These are phyloP conservation scores for Nicotiana tomentosiformis DNA, from an alignment of 257 asterid genomes.

Conservation along the genomic window DNA sequence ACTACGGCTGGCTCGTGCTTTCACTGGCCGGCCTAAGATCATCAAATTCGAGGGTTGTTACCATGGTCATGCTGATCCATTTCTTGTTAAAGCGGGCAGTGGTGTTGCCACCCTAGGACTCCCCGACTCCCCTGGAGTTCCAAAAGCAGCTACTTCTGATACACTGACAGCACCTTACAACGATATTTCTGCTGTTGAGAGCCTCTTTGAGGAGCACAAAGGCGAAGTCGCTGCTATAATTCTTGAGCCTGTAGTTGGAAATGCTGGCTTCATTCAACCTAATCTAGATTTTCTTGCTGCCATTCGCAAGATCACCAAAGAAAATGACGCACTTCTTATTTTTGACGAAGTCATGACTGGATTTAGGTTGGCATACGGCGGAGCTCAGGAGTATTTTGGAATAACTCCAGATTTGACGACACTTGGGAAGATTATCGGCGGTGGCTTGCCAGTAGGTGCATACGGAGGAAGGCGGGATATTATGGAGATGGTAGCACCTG, in stretches of 20 bases:
- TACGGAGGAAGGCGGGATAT: constrained; percentile 95
- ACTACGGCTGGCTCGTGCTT: constrained; percentile 92
- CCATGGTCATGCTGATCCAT: constrained; percentile 98
- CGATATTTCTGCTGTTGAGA: constrained; percentile 53
- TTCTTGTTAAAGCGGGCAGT: constrained; percentile 98
- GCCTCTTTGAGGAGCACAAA: constrained; percentile 65
- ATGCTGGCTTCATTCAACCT: constrained; percentile 87
- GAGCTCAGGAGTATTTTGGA: constrained; percentile 95
- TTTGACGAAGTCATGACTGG: constrained; percentile 99
- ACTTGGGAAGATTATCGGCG: constrained; percentile 95
- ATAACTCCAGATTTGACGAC: constrained; percentile 94
- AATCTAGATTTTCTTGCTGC: constrained; percentile 60
- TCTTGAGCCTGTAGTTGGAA: constrained; percentile 95
- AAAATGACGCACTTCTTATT: constrained; percentile 60
- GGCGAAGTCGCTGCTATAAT: constrained; percentile 76
- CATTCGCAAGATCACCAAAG: constrained; percentile 54
- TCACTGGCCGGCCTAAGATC: constrained; percentile 71
- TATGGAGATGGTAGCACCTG: constrained; percentile 99
- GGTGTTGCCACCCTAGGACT: constrained; percentile 98
- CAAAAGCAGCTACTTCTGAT: constrained; percentile 63
- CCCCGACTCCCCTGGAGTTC: constrained; percentile 98
- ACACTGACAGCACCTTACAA: constrained; percentile 86
- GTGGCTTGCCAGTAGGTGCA: constrained; percentile 98
- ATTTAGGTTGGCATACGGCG: constrained; percentile 82
- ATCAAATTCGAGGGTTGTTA: constrained; percentile 97